Percentiles rank a stretch among this genome's conserved stretches.
Conservation (phyloP, 2,329 filamentous ascomycete genomes). For the Fusarium odoratissimum region DNA sequence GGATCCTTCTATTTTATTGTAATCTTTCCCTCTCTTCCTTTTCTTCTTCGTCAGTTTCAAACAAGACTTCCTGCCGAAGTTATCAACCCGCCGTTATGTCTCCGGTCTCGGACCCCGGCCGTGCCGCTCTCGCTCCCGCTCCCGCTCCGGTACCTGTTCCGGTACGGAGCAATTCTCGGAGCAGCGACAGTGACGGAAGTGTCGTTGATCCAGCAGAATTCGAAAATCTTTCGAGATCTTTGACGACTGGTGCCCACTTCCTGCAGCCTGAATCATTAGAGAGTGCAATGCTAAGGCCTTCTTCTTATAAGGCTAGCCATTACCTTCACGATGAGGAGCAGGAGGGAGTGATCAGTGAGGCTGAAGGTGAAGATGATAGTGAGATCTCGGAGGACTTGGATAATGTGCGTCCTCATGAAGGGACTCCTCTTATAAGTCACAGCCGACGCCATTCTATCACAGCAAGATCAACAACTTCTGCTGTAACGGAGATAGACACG, state of each 20-base stretch:
- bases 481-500: slow-evolving; percentile 24
- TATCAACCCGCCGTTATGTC: slow-evolving; percentile 10
- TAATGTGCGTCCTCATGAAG: slow-evolving; percentile 34
- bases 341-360: slow-evolving; percentile 11
- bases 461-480: slow-evolving; percentile 28
- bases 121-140: neutral
- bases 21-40: neutral
- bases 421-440: slow-evolving; percentile 43
- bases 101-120: slow-evolving; percentile 14
- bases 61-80: neutral
- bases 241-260: slow-evolving; percentile 52
- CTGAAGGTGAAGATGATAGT: slow-evolving; percentile 19
- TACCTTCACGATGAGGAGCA: slow-evolving; percentile 24
- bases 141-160: slow-evolving; percentile 38
- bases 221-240: slow-evolving; percentile 53
- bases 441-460: slow-evolving; percentile 27
- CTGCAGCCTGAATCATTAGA: slow-evolving; percentile 57
- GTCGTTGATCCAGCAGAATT: slow-evolving; percentile 39
- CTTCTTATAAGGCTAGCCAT: slow-evolving; percentile 34
- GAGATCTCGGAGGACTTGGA: slow-evolving; percentile 14
- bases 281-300: slow-evolving; percentile 53
- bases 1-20: neutral
- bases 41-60: neutral
- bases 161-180: slow-evolving; percentile 30
- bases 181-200: slow-evolving; percentile 22